phyloP scores from a whole-genome alignment of 2,329 filamentous ascomycete genomes.

The Trichoderma sp. region DNA sequence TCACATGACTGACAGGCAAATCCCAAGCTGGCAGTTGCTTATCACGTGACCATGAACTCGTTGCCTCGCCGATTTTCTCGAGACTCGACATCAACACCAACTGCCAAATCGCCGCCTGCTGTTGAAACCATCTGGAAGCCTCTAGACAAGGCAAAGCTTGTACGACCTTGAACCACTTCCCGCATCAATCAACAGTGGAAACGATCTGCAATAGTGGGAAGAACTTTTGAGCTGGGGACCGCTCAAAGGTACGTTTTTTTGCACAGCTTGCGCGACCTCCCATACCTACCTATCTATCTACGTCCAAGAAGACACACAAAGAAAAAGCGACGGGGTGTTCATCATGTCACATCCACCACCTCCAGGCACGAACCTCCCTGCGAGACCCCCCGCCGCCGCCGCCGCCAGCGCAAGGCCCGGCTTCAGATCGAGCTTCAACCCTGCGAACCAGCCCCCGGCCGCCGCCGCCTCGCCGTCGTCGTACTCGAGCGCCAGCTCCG shows the following conservation, averaged over 20 bases:
- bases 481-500: slow-evolving; percentile 39
- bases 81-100: slow-evolving; percentile 10
- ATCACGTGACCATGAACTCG: slow-evolving; percentile 3
- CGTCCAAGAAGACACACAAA: not conserved
- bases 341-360: slow-evolving; percentile 86
- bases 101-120: slow-evolving; percentile 1
- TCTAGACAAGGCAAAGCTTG: not conserved
- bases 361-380: slow-evolving; percentile 74
- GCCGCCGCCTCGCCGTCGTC: slow-evolving; percentile 36
- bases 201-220: not conserved
- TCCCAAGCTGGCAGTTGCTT: not conserved
- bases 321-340: slow-evolving; percentile 49
- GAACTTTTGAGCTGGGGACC: slow-evolving; percentile 40
- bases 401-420: slow-evolving; percentile 40
- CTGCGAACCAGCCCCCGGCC: slow-evolving; percentile 41
- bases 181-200: too few species aligned
- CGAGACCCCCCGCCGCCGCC: slow-evolving; percentile 66
- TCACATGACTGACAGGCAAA: slow-evolving; percentile 3
- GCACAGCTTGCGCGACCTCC: slow-evolving; percentile 30
- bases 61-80: slow-evolving; percentile 5
- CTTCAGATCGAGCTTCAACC: slow-evolving; percentile 56
- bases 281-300: not conserved
- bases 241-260: slow-evolving; percentile 55
- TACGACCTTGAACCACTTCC: not conserved
- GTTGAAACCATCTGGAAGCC: not conserved